These are phyloP conservation scores for Naegleria fowleri DNA, from an alignment of 208 protist genomes.

Conservation along the genomic window DNA sequence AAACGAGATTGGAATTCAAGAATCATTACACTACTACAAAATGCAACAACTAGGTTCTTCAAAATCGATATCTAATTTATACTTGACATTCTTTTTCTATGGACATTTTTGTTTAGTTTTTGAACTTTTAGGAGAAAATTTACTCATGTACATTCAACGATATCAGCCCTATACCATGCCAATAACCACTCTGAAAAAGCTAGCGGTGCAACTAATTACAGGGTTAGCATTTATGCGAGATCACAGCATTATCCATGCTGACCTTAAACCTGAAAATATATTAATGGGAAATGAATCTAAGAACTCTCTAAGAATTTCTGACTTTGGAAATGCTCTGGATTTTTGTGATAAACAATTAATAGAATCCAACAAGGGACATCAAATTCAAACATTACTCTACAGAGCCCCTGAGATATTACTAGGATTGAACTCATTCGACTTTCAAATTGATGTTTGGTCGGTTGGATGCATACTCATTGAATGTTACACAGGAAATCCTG, in stretches of 20 bases:
- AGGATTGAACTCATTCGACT: neutral
- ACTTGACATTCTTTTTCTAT: neutral
- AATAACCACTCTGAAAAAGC: neutral
- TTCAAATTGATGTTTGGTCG: slow-evolving; percentile 26
- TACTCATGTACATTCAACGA: neutral
- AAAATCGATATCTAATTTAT: neutral
- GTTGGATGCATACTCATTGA: slow-evolving; percentile 34
- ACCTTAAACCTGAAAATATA: slow-evolving; percentile 30
- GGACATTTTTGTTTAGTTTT: slow-evolving; percentile 15
- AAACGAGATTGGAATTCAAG: neutral
- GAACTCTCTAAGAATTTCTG: neutral
- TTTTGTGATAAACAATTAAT: neutral
- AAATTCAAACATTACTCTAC: slow-evolving; percentile 28
- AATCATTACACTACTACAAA: neutral
- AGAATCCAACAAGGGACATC: neutral
- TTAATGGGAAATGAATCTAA: neutral
- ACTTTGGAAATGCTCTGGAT: slow-evolving; percentile 40
- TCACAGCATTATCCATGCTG: neutral
- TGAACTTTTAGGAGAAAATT: neutral
- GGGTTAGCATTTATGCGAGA: neutral
- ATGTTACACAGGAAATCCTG: slow-evolving; percentile 16
- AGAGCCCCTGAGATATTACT: slow-evolving; percentile 37
- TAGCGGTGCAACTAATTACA: neutral
- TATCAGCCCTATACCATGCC: neutral
- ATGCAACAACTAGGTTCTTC: neutral